Percentiles rank a stretch among this genome's conserved stretches.
phyloP scores from a whole-genome alignment of 2,329 filamentous ascomycete species.

The Ceratocystis ficicola region DNA sequence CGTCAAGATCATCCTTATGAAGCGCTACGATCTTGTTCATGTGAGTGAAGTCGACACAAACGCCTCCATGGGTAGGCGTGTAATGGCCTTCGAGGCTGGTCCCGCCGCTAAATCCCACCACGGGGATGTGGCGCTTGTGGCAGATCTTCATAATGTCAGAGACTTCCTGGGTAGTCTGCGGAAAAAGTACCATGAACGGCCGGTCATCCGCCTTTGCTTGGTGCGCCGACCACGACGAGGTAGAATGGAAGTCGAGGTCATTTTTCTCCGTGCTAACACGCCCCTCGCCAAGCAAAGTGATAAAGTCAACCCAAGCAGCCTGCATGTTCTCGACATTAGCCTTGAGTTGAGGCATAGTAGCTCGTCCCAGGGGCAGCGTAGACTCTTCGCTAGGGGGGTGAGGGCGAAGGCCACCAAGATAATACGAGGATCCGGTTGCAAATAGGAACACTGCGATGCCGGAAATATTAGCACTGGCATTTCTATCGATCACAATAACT shows the following conservation, averaged over 20 bases:
- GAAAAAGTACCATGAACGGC: slow-evolving; percentile 63
- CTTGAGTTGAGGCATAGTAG: slow-evolving; percentile 43
- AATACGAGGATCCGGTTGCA: slow-evolving; percentile 43
- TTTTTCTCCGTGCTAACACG: slow-evolving; percentile 49
- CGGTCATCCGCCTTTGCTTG: slow-evolving; percentile 36
- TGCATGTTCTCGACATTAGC: slow-evolving; percentile 51
- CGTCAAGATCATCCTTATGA: slow-evolving; percentile 66
- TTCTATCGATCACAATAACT: too few relatives aligned
- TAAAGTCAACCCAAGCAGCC: slow-evolving; percentile 58
- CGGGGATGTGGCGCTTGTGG: slow-evolving; percentile 66
- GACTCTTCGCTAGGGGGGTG: slow-evolving; percentile 41
- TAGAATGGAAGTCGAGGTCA: slow-evolving; percentile 46
- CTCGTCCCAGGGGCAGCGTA: slow-evolving; percentile 45
- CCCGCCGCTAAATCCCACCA: slow-evolving; percentile 76
- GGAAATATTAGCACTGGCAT: neutral
- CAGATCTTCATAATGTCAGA: slow-evolving; percentile 82
- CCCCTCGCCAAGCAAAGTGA: slow-evolving; percentile 49
- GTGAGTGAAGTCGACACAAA: slow-evolving; percentile 72
- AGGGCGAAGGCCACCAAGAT: slow-evolving; percentile 44
- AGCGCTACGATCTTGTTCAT: slow-evolving; percentile 73
- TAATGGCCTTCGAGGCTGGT: slow-evolving; percentile 86
- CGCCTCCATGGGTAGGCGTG: slow-evolving; percentile 66
- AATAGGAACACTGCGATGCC: slow-evolving; percentile 38
- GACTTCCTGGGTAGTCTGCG: slow-evolving; percentile 67
- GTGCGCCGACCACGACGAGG: slow-evolving; percentile 53